Conservation (phyloP, 2,329 filamentous ascomycete genomes). For the Phyllosticta capitalensis region DNA sequence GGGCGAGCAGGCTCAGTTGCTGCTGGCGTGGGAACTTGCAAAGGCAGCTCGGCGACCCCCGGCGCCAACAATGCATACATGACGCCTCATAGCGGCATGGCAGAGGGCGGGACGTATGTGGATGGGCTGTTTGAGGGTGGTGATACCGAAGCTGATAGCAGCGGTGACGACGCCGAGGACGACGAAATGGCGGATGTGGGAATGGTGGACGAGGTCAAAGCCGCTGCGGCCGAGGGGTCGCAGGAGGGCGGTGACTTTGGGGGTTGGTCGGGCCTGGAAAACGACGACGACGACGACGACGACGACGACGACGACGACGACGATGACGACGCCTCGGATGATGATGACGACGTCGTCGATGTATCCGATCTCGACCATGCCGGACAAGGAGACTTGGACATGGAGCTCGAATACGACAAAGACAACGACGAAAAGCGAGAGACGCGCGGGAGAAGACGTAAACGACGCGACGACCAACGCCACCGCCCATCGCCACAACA, state of each 20-base stretch:
- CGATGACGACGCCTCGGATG: neutral
- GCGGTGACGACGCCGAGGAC: conserved; percentile 23
- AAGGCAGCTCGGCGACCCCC: conserved; percentile 13
- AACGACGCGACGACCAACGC: no score
- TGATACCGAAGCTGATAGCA: conserved; percentile 23
- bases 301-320: neutral
- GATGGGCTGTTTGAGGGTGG: conserved; percentile 17
- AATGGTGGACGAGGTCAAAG: conserved; percentile 16
- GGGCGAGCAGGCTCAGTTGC: conserved; percentile 3
- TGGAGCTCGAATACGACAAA: no score
- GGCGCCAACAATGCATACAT: conserved; percentile 50
- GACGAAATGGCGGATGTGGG: conserved; percentile 16
- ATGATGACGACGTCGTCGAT: no score
- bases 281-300: neutral
- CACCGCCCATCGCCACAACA: neutral
- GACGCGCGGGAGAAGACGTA: no score
- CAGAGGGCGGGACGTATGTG: conserved; percentile 19
- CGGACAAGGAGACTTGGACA: no score
- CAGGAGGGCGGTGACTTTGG: neutral
- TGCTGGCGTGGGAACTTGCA: conserved; percentile 24
- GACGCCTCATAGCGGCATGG: conserved; percentile 54
- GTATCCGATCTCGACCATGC: no score
- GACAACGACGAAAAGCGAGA: no score
- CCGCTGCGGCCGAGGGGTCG: neutral
- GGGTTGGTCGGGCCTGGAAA: neutral